Percentiles rank a stretch among this genome's conserved stretches.
Conservation (phyloP, 495 filamentous ascomycete genomes). For the Halenospora varia region DNA sequence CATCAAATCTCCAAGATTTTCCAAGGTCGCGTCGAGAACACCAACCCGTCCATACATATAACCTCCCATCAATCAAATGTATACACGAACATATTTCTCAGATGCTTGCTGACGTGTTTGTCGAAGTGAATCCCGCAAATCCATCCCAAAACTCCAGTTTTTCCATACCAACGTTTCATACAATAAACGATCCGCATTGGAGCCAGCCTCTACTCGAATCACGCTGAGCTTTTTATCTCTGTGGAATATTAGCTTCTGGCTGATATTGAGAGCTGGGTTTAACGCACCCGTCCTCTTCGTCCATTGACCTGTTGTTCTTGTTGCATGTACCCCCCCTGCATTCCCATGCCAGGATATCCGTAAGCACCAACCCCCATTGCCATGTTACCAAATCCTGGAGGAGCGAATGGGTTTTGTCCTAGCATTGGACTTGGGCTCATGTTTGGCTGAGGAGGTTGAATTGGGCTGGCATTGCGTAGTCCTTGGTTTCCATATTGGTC, state of each 20-base stretch:
- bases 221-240: neutral
- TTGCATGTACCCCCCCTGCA: conserved; percentile 39
- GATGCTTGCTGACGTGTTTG: neutral
- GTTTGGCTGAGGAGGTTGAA: conserved; percentile 28
- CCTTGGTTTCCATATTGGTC: conserved; percentile 46
- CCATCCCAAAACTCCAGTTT: neutral
- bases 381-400: conserved; percentile 46
- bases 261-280: neutral
- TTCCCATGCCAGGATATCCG: conserved; percentile 32
- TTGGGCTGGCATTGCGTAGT: conserved; percentile 40
- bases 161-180: conserved; percentile 4
- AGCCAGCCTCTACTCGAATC: neutral
- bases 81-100: conserved; percentile 7
- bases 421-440: conserved; percentile 21
- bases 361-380: conserved; percentile 42
- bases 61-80: neutral
- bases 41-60: neutral
- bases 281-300: conserved; percentile 51
- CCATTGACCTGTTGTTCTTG: conserved; percentile 45
- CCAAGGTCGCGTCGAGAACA: neutral
- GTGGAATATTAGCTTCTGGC: neutral
- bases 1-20: neutral
- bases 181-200: neutral
- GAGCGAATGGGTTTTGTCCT: conserved; percentile 33
- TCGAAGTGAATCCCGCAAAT: neutral